These are phyloP conservation scores for Leccinum broughii DNA, from an alignment of 768 basidiomycete genomes.

Conservation along the genomic window DNA sequence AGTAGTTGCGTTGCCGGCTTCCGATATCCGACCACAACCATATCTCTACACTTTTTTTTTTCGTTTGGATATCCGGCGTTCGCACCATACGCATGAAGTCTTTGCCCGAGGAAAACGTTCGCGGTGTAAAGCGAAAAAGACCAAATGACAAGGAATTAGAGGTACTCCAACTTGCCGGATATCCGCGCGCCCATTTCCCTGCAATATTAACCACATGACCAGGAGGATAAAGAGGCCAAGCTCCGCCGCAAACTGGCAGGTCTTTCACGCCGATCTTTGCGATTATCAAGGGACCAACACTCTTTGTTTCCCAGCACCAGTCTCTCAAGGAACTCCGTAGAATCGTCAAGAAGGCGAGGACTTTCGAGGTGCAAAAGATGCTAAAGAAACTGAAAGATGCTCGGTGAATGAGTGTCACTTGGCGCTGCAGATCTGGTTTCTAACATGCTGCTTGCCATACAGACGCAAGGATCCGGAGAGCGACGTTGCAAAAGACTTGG, in stretches of 20 bases:
- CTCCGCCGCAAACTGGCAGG: constrained; percentile 59
- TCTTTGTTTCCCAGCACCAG: constrained; percentile 58
- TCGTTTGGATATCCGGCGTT: too few species aligned
- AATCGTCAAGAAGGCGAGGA: constrained; percentile 77
- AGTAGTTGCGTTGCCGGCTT: too few species aligned
- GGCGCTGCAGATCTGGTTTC: background rate
- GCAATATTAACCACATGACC: constrained; percentile 7
- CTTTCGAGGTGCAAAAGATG: constrained; percentile 79
- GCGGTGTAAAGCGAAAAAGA: constrained; percentile 47
- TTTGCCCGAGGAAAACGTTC: constrained; percentile 5
- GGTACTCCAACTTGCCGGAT: constrained; percentile 7
- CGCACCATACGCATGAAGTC: background rate
- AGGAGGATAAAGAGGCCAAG: constrained; percentile 45
- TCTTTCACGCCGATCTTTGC: constrained; percentile 19
- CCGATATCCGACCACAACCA: too few species aligned
- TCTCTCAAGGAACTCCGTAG: constrained; percentile 70
- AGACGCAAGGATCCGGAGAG: constrained; percentile 40
- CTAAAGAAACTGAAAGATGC: constrained; percentile 77
- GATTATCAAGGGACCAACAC: constrained; percentile 11
- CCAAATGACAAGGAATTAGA: constrained; percentile 37
- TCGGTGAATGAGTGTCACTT: constrained; percentile 44
- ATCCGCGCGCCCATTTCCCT: background rate
- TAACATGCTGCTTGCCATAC: constrained; percentile 7
- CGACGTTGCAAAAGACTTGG: constrained; percentile 49
- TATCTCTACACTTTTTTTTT: too few species aligned